Percentiles rank a stretch among this genome's conserved stretches.
phyloP scores from a whole-genome alignment of 2,329 filamentous ascomycete species.

The Clonostachys byssicola region DNA sequence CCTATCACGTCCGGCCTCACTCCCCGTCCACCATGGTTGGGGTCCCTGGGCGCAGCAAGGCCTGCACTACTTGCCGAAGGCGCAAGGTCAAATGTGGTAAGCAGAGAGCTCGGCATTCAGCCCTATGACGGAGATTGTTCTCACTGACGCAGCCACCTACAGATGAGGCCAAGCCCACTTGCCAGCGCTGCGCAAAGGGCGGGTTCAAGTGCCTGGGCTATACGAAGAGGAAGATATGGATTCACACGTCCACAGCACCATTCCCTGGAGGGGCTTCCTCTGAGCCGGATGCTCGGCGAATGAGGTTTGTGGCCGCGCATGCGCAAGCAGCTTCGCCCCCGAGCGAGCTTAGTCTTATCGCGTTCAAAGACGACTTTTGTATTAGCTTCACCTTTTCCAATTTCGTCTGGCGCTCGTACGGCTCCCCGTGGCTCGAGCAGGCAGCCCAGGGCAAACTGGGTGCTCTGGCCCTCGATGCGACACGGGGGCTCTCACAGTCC shows the following conservation, averaged over 20 bases:
- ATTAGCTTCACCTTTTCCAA: slow-evolving; percentile 11
- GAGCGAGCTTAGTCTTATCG: slow-evolving; percentile 8
- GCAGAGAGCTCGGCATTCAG: not conserved
- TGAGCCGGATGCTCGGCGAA: not conserved
- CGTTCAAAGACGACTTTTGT: slow-evolving; percentile 10
- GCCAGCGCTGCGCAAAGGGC: not conserved
- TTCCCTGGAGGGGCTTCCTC: not conserved
- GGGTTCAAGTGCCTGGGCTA: not conserved
- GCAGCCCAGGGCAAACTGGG: slow-evolving; percentile 9
- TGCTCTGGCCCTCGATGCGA: slow-evolving; percentile 4
- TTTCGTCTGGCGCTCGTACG: slow-evolving; percentile 10
- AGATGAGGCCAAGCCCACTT: not conserved
- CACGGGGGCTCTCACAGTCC: not conserved
- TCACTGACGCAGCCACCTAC: not conserved
- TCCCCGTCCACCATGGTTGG: slow-evolving; percentile 5
- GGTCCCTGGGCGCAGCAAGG: slow-evolving; percentile 11
- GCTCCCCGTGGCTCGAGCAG: slow-evolving; percentile 7
- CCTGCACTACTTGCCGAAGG: slow-evolving; percentile 11
- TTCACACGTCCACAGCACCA: not conserved
- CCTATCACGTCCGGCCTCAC: no score
- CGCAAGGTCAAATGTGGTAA: slow-evolving; percentile 9
- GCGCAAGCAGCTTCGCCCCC: slow-evolving; percentile 4
- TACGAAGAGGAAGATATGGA: not conserved
- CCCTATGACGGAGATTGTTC: not conserved
- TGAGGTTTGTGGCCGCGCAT: not conserved